Evolutionary conservation across 2,329 filamentous ascomycete species (phyloP).

Genomic region (Remersonia thermophila): DNA sequence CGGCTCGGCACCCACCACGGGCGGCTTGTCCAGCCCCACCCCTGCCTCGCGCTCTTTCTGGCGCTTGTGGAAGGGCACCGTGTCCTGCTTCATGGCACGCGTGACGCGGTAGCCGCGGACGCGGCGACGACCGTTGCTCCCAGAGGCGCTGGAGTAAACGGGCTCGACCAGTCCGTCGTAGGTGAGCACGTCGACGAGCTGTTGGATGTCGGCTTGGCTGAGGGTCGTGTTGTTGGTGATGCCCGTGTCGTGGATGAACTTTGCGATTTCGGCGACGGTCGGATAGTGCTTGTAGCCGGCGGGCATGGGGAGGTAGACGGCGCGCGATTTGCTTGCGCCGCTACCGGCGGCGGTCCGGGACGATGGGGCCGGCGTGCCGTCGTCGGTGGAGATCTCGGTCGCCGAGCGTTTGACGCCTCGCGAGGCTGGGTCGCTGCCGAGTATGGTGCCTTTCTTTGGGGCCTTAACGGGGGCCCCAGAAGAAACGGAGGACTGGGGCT

Average conservation of each 20-base stretch:
- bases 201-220: conserved; percentile 64
- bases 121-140: conserved; percentile 12
- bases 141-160: conserved; percentile 31
- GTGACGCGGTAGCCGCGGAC: conserved; percentile 41
- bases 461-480: conserved; percentile 23
- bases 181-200: conserved; percentile 76
- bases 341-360: conserved; percentile 3
- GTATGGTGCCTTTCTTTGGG: conserved; percentile 46
- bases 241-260: conserved; percentile 54
- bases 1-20: conserved; percentile 25
- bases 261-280: conserved; percentile 65
- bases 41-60: conserved; percentile 23
- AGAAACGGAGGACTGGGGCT: conserved; percentile 8
- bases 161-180: conserved; percentile 76
- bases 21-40: conserved; percentile 14
- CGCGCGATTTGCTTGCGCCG: conserved; percentile 8
- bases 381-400: conserved; percentile 30
- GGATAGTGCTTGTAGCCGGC: conserved; percentile 68
- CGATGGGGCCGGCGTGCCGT: conserved; percentile 20
- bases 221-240: conserved; percentile 62
- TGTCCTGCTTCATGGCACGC: conserved; percentile 33
- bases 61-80: conserved; percentile 18
- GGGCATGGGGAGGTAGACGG: conserved; percentile 39
- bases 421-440: conserved; percentile 29
- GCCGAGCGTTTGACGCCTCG: conserved; percentile 40